A percentile compares a stretch with the other conserved stretches of the same genome.
Evolutionary conservation across 169 alveolate species (phyloP).

Genomic region (Cryptosporidium muris): DNA sequence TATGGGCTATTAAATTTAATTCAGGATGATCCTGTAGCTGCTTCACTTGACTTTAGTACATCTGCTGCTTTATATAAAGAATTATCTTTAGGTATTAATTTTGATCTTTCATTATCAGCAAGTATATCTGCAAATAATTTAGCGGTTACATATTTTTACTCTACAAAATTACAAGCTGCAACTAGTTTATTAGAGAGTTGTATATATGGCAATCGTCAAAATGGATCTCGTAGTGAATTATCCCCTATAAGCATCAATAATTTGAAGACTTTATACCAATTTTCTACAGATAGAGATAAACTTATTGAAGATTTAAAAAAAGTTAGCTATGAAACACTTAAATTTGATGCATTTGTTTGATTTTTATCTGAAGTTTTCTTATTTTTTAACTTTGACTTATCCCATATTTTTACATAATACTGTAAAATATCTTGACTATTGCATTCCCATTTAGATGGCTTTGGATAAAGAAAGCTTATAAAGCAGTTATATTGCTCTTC

Average conservation of each 20-base stretch:
- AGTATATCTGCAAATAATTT: conserved; percentile 41
- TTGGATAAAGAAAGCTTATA: conserved; percentile 55
- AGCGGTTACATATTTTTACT: conserved; percentile 55
- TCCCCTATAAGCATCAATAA: conserved; percentile 52
- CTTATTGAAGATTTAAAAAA: conserved; percentile 27
- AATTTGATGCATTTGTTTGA: conserved; percentile 29
- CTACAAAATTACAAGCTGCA: conserved; percentile 45
- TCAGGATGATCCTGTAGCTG: conserved; percentile 70
- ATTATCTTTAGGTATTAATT: conserved; percentile 15
- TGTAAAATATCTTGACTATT: conserved; percentile 20
- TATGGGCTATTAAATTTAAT: conserved; percentile 57
- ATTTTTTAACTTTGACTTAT: conserved; percentile 15
- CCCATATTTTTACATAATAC: conserved; percentile 51
- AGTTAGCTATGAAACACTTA: not conserved
- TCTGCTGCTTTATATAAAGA: conserved; percentile 67
- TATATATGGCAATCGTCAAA: not conserved
- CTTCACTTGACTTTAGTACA: conserved; percentile 54
- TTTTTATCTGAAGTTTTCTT: conserved; percentile 10
- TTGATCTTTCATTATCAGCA: conserved; percentile 28
- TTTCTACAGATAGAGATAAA: conserved; percentile 30
- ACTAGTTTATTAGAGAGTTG: conserved; percentile 30
- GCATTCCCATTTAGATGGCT: conserved; percentile 40
- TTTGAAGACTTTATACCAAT: conserved; percentile 59
- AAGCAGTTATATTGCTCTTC: not conserved
- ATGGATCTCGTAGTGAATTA: not conserved